phyloP scores from a whole-genome alignment of 2,329 filamentous ascomycete genomes.

The Penicillium sp. region DNA sequence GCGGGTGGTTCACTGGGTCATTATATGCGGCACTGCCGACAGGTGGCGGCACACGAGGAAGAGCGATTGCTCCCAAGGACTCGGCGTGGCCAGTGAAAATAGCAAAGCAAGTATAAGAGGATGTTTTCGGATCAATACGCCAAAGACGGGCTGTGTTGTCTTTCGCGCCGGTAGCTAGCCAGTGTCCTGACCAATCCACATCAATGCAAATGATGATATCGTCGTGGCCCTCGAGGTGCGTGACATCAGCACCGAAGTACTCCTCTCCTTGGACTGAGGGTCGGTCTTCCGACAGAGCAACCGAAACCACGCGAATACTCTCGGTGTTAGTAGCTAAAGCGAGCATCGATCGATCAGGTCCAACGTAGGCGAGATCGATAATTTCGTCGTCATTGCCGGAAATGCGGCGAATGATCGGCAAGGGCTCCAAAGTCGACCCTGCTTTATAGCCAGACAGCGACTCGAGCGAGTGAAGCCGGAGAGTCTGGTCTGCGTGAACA shows the following conservation, averaged over 20 bases:
- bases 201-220: slow-evolving; percentile 96
- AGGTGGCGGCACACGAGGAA: slow-evolving; percentile 69
- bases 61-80: slow-evolving; percentile 82
- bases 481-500: slow-evolving; percentile 83
- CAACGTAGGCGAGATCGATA: slow-evolving; percentile 86
- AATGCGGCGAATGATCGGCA: slow-evolving; percentile 69
- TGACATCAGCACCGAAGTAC: slow-evolving; percentile 89
- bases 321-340: slow-evolving; percentile 95
- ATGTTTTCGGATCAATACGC: slow-evolving; percentile 73
- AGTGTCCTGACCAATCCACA: slow-evolving; percentile 94
- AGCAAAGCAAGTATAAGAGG: slow-evolving; percentile 75
- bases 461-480: slow-evolving; percentile 67
- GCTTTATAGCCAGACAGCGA: slow-evolving; percentile 37
- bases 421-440: slow-evolving; percentile 53
- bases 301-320: slow-evolving; percentile 82
- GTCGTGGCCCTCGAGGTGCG: slow-evolving; percentile 81
- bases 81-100: slow-evolving; percentile 90
- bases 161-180: slow-evolving; percentile 94
- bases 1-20: slow-evolving; percentile 75
- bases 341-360: slow-evolving; percentile 75
- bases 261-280: slow-evolving; percentile 39
- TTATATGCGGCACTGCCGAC: slow-evolving; percentile 68
- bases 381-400: slow-evolving; percentile 98
- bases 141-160: slow-evolving; percentile 93
- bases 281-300: slow-evolving; percentile 44